A percentile compares a stretch with the other conserved stretches of the same genome.
Conservation (phyloP, 495 filamentous ascomycete species). For the Margaritispora aquatica region DNA sequence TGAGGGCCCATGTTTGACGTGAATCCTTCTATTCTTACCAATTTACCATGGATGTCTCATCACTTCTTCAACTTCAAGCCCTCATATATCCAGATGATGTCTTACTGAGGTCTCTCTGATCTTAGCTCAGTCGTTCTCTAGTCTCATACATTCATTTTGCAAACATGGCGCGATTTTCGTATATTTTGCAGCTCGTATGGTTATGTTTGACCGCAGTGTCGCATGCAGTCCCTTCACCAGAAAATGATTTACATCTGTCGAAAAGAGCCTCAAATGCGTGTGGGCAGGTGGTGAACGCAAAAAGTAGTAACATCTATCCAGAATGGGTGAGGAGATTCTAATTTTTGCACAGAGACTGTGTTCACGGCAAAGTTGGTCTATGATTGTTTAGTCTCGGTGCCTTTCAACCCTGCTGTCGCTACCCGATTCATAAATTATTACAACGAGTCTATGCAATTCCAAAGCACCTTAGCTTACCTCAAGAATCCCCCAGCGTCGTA, state of each 20-base stretch:
- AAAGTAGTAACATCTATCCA: no score
- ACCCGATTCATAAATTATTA: conserved; percentile 46
- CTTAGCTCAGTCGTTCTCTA: background rate
- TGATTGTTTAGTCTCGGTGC: conserved; percentile 49
- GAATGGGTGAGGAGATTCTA: no score
- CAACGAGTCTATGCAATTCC: conserved; percentile 50
- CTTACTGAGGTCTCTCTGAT: no score
- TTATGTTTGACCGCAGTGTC: background rate
- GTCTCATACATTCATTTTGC: background rate
- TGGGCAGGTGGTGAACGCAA: conserved; percentile 4
- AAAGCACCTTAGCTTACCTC: conserved; percentile 47
- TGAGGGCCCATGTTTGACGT: background rate
- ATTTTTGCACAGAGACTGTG: conserved; percentile 6
- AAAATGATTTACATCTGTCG: background rate
- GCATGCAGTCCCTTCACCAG: background rate
- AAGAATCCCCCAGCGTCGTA: conserved; percentile 51
- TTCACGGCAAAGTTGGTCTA: conserved; percentile 37
- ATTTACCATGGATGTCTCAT: background rate
- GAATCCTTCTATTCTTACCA: no score
- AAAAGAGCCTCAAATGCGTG: conserved; percentile 4
- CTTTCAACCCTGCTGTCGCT: conserved; percentile 47
- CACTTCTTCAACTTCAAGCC: background rate
- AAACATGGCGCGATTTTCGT: background rate
- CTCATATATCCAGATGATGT: no score
- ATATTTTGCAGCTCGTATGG: background rate